Percentiles rank a stretch among this genome's conserved stretches.
These are phyloP conservation scores for Globisporangium echinulatum DNA, from an alignment of 352 stramenopile genomes.

Conservation along the genomic window DNA sequence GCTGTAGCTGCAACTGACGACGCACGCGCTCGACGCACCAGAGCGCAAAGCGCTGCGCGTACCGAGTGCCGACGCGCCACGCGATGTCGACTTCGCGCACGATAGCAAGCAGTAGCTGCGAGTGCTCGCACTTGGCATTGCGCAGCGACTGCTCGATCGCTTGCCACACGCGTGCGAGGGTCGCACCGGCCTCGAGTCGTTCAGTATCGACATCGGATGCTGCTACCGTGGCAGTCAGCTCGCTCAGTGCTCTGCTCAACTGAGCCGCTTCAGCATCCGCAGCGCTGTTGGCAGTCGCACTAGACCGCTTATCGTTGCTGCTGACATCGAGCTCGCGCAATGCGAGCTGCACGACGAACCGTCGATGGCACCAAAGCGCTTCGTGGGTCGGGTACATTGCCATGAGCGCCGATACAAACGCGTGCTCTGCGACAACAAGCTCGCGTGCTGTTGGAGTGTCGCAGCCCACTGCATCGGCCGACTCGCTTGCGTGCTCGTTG, in stretches of 20 bases:
- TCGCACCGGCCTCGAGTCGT: not conserved
- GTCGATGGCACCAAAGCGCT: slow-evolving; percentile 74
- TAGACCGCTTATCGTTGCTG: not conserved
- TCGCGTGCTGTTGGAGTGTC: not conserved
- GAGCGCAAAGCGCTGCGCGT: slow-evolving; percentile 39
- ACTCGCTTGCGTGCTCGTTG: no score
- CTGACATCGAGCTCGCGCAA: slow-evolving; percentile 13
- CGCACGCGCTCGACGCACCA: slow-evolving; percentile 33
- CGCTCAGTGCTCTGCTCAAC: not conserved
- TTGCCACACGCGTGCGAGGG: not conserved
- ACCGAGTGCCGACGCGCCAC: slow-evolving; percentile 35
- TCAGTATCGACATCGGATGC: not conserved
- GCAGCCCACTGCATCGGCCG: no score
- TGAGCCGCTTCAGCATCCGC: not conserved
- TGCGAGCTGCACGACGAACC: slow-evolving; percentile 50
- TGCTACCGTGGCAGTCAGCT: not conserved
- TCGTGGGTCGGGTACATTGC: slow-evolving; percentile 44
- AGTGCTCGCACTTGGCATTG: not conserved
- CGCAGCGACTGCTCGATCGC: not conserved
- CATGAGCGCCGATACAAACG: slow-evolving; percentile 48
- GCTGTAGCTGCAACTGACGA: not conserved
- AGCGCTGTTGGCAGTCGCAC: not conserved
- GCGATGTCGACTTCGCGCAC: slow-evolving; percentile 34
- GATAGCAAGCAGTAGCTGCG: slow-evolving; percentile 10
- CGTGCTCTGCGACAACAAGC: slow-evolving; percentile 39